Evolutionary conservation across 139 green algal species (phyloP), one percentile per base, ranked within the genome.

Genomic region (Chlamydomonas urium): DNA sequence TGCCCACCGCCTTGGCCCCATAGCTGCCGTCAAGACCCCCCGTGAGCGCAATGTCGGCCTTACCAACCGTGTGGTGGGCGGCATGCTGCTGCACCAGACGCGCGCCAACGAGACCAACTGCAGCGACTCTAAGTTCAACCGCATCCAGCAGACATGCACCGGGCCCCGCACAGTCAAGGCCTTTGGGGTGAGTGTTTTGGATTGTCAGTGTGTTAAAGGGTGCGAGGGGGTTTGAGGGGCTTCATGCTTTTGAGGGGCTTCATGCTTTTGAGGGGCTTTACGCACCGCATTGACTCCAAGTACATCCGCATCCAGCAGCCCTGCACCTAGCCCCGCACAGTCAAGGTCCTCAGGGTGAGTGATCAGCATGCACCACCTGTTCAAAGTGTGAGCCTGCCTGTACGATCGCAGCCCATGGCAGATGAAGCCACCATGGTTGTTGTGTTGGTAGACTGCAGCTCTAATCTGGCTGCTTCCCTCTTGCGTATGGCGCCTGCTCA

Each of bases 291-390:
- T 23, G 69, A 80, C 53, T 88, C 74, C 38, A 86, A 88, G 53
- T 94, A 93, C 76, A 78, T 79, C 37, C 73, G 84, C 21, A 89
- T 94, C 36, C 80, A 93, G 69, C 79, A 83, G 37, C 80, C 61
- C 4, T 94, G 89, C 77, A 79, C 67, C 1, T 81, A 65, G 24
- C 71, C 71, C 32, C 42, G 10, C 59, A 76, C 71, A 10, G 21
- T 76, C 31, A 62, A 69, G 47, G 38, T 60, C 45, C 36, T 47
- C 38, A 42, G 45, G 4, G 26, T 73, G 26, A n/a, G n/a, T n/a
- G n/a, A n/a, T n/a, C n/a, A n/a, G n/a, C n/a, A n/a, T n/a, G n/a
- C n/a, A n/a, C n/a, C n/a, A n/a, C n/a, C n/a, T n/a, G n/a, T n/a
- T n/a, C n/a, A n/a, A n/a, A n/a, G n/a, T n/a, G n/a, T n/a, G n/a